A percentile compares a stretch with the other conserved stretches of the same genome.
Evolutionary conservation across 495 filamentous ascomycete genomes (phyloP).

Genomic region (Cercophora samala): DNA sequence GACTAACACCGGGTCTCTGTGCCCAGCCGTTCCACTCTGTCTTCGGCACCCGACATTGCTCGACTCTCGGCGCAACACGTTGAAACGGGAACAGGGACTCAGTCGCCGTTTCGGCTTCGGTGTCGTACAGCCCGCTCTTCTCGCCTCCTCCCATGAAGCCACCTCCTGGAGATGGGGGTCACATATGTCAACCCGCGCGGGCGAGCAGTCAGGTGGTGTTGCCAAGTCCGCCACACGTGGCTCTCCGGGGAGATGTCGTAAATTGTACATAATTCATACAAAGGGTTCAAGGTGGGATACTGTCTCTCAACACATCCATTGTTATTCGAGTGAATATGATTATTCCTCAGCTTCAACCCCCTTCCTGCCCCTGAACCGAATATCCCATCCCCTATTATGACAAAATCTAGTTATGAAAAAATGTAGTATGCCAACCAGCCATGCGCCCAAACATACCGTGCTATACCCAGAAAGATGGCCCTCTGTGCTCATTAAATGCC

Average conservation of each 20-base stretch:
- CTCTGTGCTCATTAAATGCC: neutral
- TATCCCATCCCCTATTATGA: neutral
- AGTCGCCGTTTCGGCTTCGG: neutral
- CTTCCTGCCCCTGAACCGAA: neutral
- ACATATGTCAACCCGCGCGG: conserved; percentile 1
- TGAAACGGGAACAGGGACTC: neutral
- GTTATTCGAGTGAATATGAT: neutral
- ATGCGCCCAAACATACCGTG: neutral
- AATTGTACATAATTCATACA: conserved; percentile 9
- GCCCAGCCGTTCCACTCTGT: neutral
- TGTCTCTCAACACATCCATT: neutral
- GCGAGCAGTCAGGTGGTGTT: neutral
- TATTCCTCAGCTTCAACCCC: neutral
- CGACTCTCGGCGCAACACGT: neutral
- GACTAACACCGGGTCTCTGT: conserved; percentile 2
- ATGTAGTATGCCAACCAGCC: neutral
- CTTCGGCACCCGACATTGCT: neutral
- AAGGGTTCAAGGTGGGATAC: conserved; percentile 3
- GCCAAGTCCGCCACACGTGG: conserved; percentile 11
- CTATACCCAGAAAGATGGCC: neutral
- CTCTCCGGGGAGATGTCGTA: conserved; percentile 7
- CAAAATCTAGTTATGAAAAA: neutral
- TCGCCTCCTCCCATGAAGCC: neutral
- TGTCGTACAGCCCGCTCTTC: neutral
- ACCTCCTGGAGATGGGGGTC: neutral